phyloP scores from a whole-genome alignment of 768 basidiomycete species.

The Tubosaeta sp. region DNA sequence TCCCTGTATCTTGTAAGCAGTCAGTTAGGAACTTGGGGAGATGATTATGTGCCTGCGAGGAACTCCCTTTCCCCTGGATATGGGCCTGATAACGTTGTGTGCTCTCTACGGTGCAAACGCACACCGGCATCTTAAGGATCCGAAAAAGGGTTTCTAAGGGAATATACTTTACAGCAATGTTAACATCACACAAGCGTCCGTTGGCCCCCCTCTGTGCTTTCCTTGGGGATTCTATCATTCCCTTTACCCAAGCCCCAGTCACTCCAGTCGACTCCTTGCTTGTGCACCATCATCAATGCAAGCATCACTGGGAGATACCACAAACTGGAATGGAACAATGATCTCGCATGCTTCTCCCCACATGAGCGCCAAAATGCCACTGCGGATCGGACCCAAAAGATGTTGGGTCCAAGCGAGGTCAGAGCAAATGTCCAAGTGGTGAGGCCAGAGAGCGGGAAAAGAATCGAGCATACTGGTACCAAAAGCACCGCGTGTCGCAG shows the following conservation, averaged over 20 bases:
- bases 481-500: constrained; percentile 78
- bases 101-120: background rate
- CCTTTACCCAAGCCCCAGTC: constrained; percentile 37
- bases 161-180: background rate
- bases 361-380: constrained; percentile 70
- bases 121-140: background rate
- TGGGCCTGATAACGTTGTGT: background rate
- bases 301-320: constrained; percentile 91
- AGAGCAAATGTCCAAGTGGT: constrained; percentile 90
- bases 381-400: constrained; percentile 61
- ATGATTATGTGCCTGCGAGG: background rate
- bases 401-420: constrained; percentile 73
- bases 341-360: constrained; percentile 73
- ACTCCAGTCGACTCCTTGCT: constrained; percentile 77
- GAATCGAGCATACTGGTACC: constrained; percentile 69
- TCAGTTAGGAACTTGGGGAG: too few species aligned
- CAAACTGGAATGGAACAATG: constrained; percentile 73
- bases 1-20: background rate
- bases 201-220: background rate
- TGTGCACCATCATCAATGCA: constrained; percentile 93
- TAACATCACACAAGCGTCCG: background rate
- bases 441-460: constrained; percentile 84
- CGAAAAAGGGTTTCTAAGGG: background rate
- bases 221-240: background rate
- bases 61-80: background rate